Percentiles rank a stretch among this genome's conserved stretches.
Conservation (phyloP, 352 stramenopile genomes). For the Pythium monospermum region DNA sequence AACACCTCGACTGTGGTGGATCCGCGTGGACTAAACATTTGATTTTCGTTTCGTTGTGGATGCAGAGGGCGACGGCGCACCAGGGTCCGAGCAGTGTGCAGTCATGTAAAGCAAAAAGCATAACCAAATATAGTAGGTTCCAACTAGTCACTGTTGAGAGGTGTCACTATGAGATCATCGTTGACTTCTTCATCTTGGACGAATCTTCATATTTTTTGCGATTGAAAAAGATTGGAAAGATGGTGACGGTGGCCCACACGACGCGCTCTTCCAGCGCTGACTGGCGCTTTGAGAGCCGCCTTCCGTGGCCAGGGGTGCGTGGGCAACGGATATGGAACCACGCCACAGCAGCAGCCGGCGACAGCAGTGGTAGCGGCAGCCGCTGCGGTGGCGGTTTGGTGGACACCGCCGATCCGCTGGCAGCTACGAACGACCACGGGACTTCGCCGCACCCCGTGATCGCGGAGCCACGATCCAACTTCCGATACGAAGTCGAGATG, state of each 20-base stretch:
- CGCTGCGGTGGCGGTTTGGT: not conserved
- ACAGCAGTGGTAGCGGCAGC: not conserved
- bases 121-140: too few relatives aligned
- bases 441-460: slow-evolving; percentile 2
- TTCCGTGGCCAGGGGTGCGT: slow-evolving; percentile 48
- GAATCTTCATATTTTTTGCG: not conserved
- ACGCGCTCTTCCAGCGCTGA: not conserved
- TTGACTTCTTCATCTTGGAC: not conserved
- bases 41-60: not conserved
- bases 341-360: slow-evolving; percentile 2
- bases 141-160: not conserved
- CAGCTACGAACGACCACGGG: not conserved
- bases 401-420: not conserved
- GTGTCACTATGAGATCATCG: not conserved
- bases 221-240: not conserved
- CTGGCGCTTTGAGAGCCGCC: slow-evolving; percentile 27
- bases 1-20: not conserved
- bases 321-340: slow-evolving; percentile 30
- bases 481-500: slow-evolving; percentile 46
- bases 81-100: slow-evolving; percentile 68
- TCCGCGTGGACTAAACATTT: not conserved
- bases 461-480: not conserved
- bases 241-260: slow-evolving; percentile 13
- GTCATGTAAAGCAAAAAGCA: slow-evolving; percentile 54
- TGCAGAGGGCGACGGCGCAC: slow-evolving; percentile 43